A percentile compares a stretch with the other conserved stretches of the same genome.
phyloP scores from a whole-genome alignment of 2,329 filamentous ascomycete species.

The Tolypocladium sp. region DNA sequence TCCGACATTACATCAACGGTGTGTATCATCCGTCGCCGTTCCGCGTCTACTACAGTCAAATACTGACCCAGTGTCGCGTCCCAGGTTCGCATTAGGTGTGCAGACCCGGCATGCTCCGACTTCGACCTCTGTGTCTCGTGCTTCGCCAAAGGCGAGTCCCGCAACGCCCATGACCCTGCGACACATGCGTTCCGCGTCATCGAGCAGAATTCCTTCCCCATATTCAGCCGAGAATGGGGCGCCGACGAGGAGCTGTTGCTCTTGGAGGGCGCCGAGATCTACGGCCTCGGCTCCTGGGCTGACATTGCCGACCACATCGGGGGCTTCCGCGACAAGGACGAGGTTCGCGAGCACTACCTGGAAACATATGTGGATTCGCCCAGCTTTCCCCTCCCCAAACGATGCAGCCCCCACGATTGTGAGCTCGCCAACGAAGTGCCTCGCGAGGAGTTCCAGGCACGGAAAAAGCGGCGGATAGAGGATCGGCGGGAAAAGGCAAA shows the following conservation, averaged over 20 bases:
- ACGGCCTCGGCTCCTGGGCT: constrained; percentile 93
- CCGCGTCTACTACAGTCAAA: not conserved
- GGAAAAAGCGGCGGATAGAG: constrained; percentile 90
- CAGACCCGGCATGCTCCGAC: constrained; percentile 72
- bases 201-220: constrained; percentile 96
- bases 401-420: constrained; percentile 75
- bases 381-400: constrained; percentile 76
- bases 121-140: constrained; percentile 97
- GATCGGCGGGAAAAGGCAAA: constrained; percentile 81
- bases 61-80: constrained; percentile 7
- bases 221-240: constrained; percentile 91
- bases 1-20: constrained; percentile 96
- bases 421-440: constrained; percentile 71
- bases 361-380: constrained; percentile 77
- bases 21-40: constrained; percentile 25
- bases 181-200: constrained; percentile 89
- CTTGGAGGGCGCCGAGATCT: constrained; percentile 89
- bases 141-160: constrained; percentile 73
- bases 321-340: constrained; percentile 87
- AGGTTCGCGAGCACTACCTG: constrained; percentile 91
- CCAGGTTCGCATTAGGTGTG: constrained; percentile 90
- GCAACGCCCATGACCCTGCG: constrained; percentile 76
- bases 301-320: constrained; percentile 98
- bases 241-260: constrained; percentile 94
- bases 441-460: constrained; percentile 83